phyloP scores from a whole-genome alignment of 257 asterid genomes.

The Sherardia arvensis region DNA sequence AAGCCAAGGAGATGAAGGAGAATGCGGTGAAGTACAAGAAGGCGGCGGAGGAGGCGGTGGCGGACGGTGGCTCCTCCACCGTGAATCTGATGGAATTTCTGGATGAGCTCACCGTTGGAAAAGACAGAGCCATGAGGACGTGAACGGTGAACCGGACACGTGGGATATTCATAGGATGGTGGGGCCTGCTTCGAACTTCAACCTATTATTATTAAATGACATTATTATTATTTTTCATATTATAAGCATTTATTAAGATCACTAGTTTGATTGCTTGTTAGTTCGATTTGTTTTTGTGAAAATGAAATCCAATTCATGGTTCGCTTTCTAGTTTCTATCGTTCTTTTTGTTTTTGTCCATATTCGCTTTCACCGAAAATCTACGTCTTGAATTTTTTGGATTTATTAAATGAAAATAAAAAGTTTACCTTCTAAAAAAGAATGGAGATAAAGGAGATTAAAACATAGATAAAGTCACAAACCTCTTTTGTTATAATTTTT shows the following conservation, averaged over 20 bases:
- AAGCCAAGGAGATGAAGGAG: constrained; percentile 43
- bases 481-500: no score
- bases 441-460: no score
- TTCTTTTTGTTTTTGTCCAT: background rate
- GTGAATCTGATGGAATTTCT: constrained; percentile 41
- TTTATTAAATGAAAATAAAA: no score
- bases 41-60: constrained; percentile 62
- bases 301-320: background rate
- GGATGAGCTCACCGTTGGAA: constrained; percentile 19
- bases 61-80: constrained; percentile 53
- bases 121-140: background rate
- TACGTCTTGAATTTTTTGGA: background rate
- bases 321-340: background rate
- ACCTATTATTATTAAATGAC: no score
- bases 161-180: background rate
- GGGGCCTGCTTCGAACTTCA: background rate
- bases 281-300: background rate
- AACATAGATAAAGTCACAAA: no score
- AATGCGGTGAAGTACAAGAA: constrained; percentile 62
- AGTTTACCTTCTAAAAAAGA: no score
- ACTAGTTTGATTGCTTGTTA: no score
- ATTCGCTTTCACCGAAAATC: no score
- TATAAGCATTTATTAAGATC: no score
- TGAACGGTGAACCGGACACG: background rate
- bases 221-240: no score